Conservation (phyloP, 2,329 filamentous ascomycete genomes). For the Colletotrichum falcatum region DNA sequence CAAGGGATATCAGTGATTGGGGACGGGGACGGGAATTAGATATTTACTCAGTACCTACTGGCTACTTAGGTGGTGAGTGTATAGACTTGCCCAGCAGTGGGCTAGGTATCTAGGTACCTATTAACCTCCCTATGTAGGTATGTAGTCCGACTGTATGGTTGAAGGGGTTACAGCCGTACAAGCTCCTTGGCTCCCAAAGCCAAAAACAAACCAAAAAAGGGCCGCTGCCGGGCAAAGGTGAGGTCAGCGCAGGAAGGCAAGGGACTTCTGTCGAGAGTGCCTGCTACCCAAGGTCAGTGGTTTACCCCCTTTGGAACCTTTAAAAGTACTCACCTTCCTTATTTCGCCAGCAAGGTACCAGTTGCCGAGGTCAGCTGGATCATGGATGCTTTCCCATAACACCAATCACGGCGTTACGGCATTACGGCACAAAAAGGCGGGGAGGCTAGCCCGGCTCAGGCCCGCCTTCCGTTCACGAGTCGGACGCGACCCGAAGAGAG, state of each 20-base stretch:
- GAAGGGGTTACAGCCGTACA: background rate
- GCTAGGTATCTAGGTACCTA: too few relatives aligned
- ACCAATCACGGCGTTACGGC: conserved; percentile 39
- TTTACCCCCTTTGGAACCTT: background rate
- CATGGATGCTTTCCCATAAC: conserved; percentile 18
- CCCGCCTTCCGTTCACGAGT: conserved; percentile 20
- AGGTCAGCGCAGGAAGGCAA: conserved; percentile 3
- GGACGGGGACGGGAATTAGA: background rate
- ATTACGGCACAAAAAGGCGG: conserved; percentile 37
- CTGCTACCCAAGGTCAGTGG: too few relatives aligned
- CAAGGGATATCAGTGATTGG: conserved; percentile 8
- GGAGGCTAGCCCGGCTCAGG: conserved; percentile 27
- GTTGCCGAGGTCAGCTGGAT: conserved; percentile 23
- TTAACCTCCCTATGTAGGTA: too few relatives aligned
- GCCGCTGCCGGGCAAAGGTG: background rate
- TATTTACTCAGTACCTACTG: too few relatives aligned
- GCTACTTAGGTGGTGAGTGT: too few relatives aligned
- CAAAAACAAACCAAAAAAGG: too few relatives aligned
- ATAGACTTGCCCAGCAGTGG: background rate
- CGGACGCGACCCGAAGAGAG: conserved; percentile 27
- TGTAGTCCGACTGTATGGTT: background rate
- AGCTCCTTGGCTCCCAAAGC: background rate
- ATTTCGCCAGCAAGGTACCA: conserved; percentile 7
- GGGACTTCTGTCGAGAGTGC: conserved; percentile 6
- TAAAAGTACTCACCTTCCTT: conserved; percentile 23